These are phyloP conservation scores for Verticillium tricorpus DNA, from an alignment of 2,329 filamentous ascomycete species.

Conservation along the genomic window DNA sequence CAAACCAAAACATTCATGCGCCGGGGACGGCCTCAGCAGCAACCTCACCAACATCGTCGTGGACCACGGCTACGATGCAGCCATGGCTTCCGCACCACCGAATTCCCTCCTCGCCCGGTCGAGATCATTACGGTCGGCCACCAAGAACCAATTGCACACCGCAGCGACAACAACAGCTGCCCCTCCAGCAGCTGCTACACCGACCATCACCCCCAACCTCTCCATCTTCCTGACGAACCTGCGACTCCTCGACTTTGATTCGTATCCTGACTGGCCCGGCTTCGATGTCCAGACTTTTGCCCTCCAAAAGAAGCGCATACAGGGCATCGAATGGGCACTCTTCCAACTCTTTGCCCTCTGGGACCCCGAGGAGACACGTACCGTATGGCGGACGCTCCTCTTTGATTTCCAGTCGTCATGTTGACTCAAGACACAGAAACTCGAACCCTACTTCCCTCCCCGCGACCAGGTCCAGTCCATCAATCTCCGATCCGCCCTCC, in stretches of 20 bases:
- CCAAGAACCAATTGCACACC: constrained; percentile 3
- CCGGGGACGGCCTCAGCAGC: neutral
- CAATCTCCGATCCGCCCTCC: constrained; percentile 80
- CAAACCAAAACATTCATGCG: neutral
- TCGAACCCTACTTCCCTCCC: constrained; percentile 86
- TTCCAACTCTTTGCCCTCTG: constrained; percentile 82
- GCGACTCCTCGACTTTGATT: constrained; percentile 75
- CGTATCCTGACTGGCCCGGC: constrained; percentile 71
- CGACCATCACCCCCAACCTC: constrained; percentile 41
- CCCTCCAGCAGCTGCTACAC: constrained; percentile 21
- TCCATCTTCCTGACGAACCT: constrained; percentile 77
- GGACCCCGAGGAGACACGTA: constrained; percentile 70
- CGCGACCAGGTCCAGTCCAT: constrained; percentile 85
- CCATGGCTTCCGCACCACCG: constrained; percentile 24
- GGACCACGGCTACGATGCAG: constrained; percentile 17
- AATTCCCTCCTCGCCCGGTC: constrained; percentile 24
- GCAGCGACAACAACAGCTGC: constrained; percentile 6
- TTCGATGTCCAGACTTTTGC: constrained; percentile 69
- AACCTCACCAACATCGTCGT: neutral
- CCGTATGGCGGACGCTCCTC: constrained; percentile 45
- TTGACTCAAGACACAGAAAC: constrained; percentile 53
- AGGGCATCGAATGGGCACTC: constrained; percentile 84
- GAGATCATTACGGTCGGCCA: constrained; percentile 15
- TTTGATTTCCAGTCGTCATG: neutral
- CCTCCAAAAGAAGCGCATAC: constrained; percentile 77